These are phyloP conservation scores for Penicillium sp. DNA, from an alignment of 2,329 filamentous ascomycete species.

Conservation along the genomic window DNA sequence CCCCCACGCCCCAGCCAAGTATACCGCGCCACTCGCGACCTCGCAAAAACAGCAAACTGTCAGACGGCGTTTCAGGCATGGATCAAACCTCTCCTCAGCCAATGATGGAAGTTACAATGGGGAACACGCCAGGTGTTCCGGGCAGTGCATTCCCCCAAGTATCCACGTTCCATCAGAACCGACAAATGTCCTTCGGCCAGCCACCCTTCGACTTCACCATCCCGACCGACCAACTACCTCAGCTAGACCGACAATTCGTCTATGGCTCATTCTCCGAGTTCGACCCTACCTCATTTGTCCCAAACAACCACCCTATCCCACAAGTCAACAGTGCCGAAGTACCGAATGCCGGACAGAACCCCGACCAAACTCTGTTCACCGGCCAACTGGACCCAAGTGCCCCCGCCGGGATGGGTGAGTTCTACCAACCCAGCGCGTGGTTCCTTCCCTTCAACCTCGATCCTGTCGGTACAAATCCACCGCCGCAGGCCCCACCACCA, in stretches of 20 bases:
- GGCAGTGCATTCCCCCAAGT: constrained; percentile 41
- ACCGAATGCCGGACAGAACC: constrained; percentile 17
- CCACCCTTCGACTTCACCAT: constrained; percentile 42
- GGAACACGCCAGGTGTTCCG: constrained; percentile 32
- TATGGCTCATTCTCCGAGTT: constrained; percentile 69
- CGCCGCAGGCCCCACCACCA: constrained; percentile 10
- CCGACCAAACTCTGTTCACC: constrained; percentile 35
- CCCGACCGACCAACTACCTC: constrained; percentile 55
- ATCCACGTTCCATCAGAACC: constrained; percentile 34
- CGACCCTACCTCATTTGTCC: constrained; percentile 44
- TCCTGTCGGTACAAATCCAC: constrained; percentile 45
- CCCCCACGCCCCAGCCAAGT: constrained; percentile 57
- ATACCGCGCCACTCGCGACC: constrained; percentile 46
- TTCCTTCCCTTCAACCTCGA: constrained; percentile 93
- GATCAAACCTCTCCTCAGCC: constrained; percentile 32
- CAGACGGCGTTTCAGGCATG: constrained; percentile 23
- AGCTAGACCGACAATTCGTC: constrained; percentile 74
- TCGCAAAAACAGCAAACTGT: constrained; percentile 30
- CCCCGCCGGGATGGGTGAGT: constrained; percentile 39
- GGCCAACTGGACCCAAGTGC: constrained; percentile 38
- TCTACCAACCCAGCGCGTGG: constrained; percentile 67
- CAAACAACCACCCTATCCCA: constrained; percentile 30
- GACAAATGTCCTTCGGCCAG: constrained; percentile 31
- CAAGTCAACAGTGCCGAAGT: constrained; percentile 29
- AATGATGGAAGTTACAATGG: constrained; percentile 32